Evolutionary conservation across 441 rosid species (phyloP), one percentile per base, ranked within the genome.

Genomic region (Corymbia calophylla): DNA sequence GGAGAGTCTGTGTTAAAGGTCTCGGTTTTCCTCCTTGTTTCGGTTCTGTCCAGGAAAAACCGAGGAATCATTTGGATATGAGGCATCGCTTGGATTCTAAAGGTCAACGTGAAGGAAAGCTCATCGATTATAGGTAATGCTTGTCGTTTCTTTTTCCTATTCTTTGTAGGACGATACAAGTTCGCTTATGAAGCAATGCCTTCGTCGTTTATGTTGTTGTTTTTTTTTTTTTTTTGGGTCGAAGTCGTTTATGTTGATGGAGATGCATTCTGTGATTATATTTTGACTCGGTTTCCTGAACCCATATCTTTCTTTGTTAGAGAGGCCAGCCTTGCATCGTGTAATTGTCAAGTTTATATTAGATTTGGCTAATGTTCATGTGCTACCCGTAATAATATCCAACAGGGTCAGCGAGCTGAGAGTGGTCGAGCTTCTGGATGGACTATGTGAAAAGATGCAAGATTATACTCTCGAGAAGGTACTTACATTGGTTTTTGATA

Each of bases 11-110:
- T 23, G 84, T 2, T 44, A 23, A 44, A 23, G 51, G n/a, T 77
- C 44, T 77, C 51, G 6, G 44, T 44, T 73, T 44, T 44, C 19
- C 19, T n/a, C 73, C 73, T n/a, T 56, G 90, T 84, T 53, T 55
- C 62, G 64, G 77, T 82, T 70, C 2, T 73, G 35, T 89, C 21
- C 92, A 96, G 99, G 99, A 97, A 91, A 96, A 96, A 88, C 99
- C 99, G 29, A 93, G 97, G 91, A 97, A 98, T 94, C 99, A 98
- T 94, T 94, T 97, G 93, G 99, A 98, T 91, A 93, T 97, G 99
- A 94, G 99, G 92, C 95, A 98, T 92, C 95, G 99, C 10, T 92
- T 98, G 89, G 97, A 97, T 89, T 96, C 99, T 53, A 95, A 94
- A 93, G 99, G 99, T 88, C 98, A 97, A 87, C 99, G 99, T 8